Conservation (phyloP, 768 basidiomycete species). For the Termitomyces titanicus region DNA sequence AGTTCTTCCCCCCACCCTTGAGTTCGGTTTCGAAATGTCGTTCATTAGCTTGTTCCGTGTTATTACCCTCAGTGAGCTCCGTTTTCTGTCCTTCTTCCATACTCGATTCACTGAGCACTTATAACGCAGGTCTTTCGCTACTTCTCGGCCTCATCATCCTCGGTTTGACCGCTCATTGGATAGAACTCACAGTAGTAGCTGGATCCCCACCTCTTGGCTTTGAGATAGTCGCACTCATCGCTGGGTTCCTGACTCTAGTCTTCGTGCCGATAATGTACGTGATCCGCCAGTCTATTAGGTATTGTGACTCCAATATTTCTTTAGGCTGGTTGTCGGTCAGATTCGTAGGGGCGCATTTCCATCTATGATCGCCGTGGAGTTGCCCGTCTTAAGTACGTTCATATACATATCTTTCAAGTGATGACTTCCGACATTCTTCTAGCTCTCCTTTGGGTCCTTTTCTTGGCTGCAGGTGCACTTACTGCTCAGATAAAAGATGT, state of each 20-base stretch:
- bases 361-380: constrained; percentile 13
- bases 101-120: not conserved
- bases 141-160: constrained; percentile 9
- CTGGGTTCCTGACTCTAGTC: constrained; percentile 5
- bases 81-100: not conserved
- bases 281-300: not conserved
- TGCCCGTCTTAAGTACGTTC: constrained; percentile 9
- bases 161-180: constrained; percentile 11
- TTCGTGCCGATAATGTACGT: constrained; percentile 11
- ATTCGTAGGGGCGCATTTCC: constrained; percentile 12
- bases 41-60: constrained; percentile 11
- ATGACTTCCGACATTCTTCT: not conserved
- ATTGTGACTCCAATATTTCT: not conserved
- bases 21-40: constrained; percentile 1
- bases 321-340: constrained; percentile 10
- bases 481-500: constrained; percentile 2
- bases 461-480: constrained; percentile 9
- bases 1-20: not conserved
- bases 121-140: constrained; percentile 12
- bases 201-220: not conserved
- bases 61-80: constrained; percentile 1
- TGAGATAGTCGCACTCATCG: constrained; percentile 12
- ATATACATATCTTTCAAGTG: too few species aligned
- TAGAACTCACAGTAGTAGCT: not conserved
- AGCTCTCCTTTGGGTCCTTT: constrained; percentile 14